These are phyloP conservation scores for Phytophthora quininea DNA, from an alignment of 352 stramenopile species.

Conservation along the genomic window DNA sequence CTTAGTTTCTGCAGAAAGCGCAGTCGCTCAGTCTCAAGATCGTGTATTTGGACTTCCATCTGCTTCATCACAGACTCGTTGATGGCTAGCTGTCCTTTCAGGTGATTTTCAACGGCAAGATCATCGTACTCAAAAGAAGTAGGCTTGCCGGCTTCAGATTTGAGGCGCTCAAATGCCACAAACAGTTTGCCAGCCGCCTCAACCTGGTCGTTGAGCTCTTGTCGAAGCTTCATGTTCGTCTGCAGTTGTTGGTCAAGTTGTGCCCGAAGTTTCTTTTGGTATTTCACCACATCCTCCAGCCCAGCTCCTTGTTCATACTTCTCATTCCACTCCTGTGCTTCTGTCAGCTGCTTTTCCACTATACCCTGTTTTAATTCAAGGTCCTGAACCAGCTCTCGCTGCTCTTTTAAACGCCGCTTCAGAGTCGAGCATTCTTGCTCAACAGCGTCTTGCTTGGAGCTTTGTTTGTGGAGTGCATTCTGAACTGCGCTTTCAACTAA, in stretches of 20 bases:
- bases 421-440: slow-evolving; percentile 47
- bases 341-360: slow-evolving; percentile 61
- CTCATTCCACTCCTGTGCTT: slow-evolving; percentile 67
- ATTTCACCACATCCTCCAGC: slow-evolving; percentile 75
- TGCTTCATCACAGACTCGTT: slow-evolving; percentile 61
- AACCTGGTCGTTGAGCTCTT: slow-evolving; percentile 65
- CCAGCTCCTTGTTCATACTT: slow-evolving; percentile 72
- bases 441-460: slow-evolving; percentile 27
- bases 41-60: slow-evolving; percentile 67
- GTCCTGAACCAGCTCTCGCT: slow-evolving; percentile 51
- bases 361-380: slow-evolving; percentile 60
- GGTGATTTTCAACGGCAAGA: slow-evolving; percentile 48
- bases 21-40: slow-evolving; percentile 68
- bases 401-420: slow-evolving; percentile 56
- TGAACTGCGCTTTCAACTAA: slow-evolving; percentile 41
- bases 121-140: slow-evolving; percentile 68
- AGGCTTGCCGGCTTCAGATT: slow-evolving; percentile 54
- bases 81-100: slow-evolving; percentile 64
- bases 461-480: slow-evolving; percentile 41
- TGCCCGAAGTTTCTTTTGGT: slow-evolving; percentile 74
- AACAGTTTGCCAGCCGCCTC: slow-evolving; percentile 63
- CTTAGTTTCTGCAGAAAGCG: slow-evolving; percentile 60
- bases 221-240: slow-evolving; percentile 60
- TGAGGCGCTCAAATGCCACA: slow-evolving; percentile 65
- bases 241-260: slow-evolving; percentile 66